Conservation (phyloP, 192 early-diverging fungal species). For the Ambispora gerdemannii region DNA sequence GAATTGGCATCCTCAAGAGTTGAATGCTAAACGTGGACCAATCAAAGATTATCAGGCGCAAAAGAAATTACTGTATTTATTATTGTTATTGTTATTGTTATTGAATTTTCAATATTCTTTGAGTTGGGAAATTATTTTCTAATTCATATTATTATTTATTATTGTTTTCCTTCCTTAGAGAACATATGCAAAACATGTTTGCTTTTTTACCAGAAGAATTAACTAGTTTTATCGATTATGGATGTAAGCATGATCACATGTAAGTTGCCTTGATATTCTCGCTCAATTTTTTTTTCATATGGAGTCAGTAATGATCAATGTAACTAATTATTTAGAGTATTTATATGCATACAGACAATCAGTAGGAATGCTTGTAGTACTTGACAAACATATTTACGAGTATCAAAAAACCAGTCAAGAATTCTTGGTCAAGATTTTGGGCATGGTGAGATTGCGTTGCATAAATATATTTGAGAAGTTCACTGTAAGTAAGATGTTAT, state of each 20-base stretch:
- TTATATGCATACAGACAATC: constrained; percentile 43
- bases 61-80: constrained; percentile 59
- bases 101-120: too few relatives aligned
- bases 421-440: constrained; percentile 63
- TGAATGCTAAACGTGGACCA: constrained; percentile 51
- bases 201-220: constrained; percentile 70
- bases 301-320: too few relatives aligned
- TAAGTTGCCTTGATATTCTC: constrained; percentile 40
- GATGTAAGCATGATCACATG: constrained; percentile 67
- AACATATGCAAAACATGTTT: constrained; percentile 78
- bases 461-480: constrained; percentile 75
- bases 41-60: constrained; percentile 67
- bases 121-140: not conserved
- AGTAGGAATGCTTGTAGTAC: constrained; percentile 81
- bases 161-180: constrained; percentile 45
- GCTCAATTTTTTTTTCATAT: not conserved
- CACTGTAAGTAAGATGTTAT: too few relatives aligned
- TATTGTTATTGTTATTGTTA: too few relatives aligned
- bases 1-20: constrained; percentile 33
- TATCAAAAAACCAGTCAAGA: constrained; percentile 71
- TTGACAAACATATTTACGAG: constrained; percentile 68
- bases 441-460: constrained; percentile 63
- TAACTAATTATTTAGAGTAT: not conserved
- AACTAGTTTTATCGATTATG: constrained; percentile 69
- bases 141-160: not conserved